phyloP scores from a whole-genome alignment of 2,329 filamentous ascomycete species.

The Hypoxylon sp. region DNA sequence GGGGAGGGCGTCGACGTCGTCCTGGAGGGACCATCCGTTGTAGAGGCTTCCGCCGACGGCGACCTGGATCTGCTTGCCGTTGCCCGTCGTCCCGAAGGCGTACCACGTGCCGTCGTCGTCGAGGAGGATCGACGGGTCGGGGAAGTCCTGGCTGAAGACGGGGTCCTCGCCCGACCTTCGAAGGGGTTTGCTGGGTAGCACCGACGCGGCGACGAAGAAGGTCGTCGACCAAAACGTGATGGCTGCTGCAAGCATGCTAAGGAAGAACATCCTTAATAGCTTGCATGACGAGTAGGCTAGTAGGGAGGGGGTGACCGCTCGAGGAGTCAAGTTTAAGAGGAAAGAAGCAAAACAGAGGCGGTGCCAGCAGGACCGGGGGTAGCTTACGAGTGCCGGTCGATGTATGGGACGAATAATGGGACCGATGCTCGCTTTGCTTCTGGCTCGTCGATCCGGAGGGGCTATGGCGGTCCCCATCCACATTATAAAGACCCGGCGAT shows the following conservation, averaged over 20 bases:
- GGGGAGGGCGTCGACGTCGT: slow-evolving; percentile 67
- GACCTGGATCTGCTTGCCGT: slow-evolving; percentile 64
- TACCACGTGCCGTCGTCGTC: slow-evolving; percentile 64
- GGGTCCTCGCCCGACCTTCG: slow-evolving; percentile 30
- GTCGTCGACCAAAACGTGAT: slow-evolving; percentile 34
- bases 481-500: slow-evolving; percentile 29
- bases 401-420: slow-evolving; percentile 33
- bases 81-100: slow-evolving; percentile 67
- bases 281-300: slow-evolving; percentile 29
- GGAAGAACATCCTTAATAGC: slow-evolving; percentile 33
- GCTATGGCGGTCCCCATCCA: slow-evolving; percentile 15
- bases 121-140: slow-evolving; percentile 66
- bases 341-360: slow-evolving; percentile 21
- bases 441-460: slow-evolving; percentile 29
- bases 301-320: slow-evolving; percentile 11
- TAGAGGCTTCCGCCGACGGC: slow-evolving; percentile 62
- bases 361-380: slow-evolving; percentile 11
- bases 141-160: slow-evolving; percentile 59
- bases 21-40: slow-evolving; percentile 60
- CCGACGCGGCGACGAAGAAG: slow-evolving; percentile 21
- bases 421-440: slow-evolving; percentile 23
- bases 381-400: slow-evolving; percentile 16
- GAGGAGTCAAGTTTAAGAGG: slow-evolving; percentile 31
- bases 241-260: slow-evolving; percentile 36
- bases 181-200: slow-evolving; percentile 13